Conservation (phyloP, 2,329 filamentous ascomycete genomes). For the Colletotrichum gloeosporioides region DNA sequence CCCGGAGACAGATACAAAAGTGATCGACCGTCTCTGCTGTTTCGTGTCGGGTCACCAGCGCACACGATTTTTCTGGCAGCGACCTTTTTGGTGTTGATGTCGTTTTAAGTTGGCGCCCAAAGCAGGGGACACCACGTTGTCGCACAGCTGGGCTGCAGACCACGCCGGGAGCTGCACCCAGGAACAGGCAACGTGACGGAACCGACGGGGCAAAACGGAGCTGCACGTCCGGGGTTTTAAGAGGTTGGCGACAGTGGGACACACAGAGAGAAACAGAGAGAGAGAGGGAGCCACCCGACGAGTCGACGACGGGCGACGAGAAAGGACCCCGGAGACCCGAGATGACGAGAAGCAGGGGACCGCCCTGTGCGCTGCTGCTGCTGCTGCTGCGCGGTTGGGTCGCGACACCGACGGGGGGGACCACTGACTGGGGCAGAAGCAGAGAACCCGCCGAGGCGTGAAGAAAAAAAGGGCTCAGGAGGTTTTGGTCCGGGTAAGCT, state of each 20-base stretch:
- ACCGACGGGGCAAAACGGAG: slow-evolving; percentile 10
- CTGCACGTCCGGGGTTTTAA: slow-evolving; percentile 4
- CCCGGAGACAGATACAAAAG: neutral
- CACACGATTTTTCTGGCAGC: neutral
- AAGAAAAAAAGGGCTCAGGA: neutral
- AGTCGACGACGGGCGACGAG: neutral
- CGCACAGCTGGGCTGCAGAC: neutral
- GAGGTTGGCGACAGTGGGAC: neutral
- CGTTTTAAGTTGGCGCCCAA: slow-evolving; percentile 14
- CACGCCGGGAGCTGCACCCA: neutral
- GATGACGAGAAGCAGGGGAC: neutral
- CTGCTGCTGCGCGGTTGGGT: neutral
- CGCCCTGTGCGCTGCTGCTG: neutral
- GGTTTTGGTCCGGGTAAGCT: slow-evolving; percentile 13
- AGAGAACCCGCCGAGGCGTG: neutral
- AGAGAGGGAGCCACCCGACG: neutral
- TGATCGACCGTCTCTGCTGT: neutral
- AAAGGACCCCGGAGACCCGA: neutral
- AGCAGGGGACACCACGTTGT: slow-evolving; percentile 11
- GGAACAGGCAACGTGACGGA: slow-evolving; percentile 3
- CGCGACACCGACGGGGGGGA: neutral
- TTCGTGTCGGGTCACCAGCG: slow-evolving; percentile 7
- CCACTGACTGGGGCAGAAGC: neutral
- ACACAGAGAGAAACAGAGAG: neutral
- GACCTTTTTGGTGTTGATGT: neutral